Percentiles rank a stretch among this genome's conserved stretches.
Conservation (phyloP, 345 rosid genomes). For the Pseudoturritis turrita region DNA sequence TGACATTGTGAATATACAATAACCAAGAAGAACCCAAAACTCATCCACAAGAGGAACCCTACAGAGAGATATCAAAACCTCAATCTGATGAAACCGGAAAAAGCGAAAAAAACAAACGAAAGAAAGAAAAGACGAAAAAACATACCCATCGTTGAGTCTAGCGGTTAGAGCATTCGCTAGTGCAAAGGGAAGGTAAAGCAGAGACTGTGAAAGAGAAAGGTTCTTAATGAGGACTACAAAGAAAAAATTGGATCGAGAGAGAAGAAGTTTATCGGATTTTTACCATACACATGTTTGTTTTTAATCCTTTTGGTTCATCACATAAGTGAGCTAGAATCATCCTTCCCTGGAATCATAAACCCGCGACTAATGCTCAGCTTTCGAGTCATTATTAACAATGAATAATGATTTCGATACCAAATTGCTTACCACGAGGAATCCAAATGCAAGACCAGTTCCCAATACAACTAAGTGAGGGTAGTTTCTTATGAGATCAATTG, state of each 20-base stretch:
- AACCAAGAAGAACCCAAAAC: constrained; percentile 93
- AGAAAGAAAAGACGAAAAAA: constrained; percentile 2
- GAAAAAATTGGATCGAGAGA: background rate
- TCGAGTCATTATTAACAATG: background rate
- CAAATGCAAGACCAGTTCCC: constrained; percentile 99
- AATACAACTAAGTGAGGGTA: constrained; percentile 85
- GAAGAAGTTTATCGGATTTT: background rate
- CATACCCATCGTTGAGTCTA: constrained; percentile 85
- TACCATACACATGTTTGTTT: constrained; percentile 99
- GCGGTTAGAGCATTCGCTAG: constrained; percentile 92
- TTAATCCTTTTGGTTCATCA: constrained; percentile 97
- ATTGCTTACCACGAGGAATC: constrained; percentile 90
- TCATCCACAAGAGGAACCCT: constrained; percentile 93
- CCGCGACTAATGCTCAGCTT: constrained; percentile 4
- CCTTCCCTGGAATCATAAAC: constrained; percentile 65
- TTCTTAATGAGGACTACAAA: background rate
- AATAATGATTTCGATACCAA: background rate
- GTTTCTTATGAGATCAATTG: constrained; percentile 62
- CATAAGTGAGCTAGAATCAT: constrained; percentile 97
- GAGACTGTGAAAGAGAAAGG: constrained; percentile 47
- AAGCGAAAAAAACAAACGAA: background rate
- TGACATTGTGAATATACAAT: constrained; percentile 69
- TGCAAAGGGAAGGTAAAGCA: constrained; percentile 89
- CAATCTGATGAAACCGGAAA: background rate
- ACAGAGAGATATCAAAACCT: too few species aligned